Evolutionary conservation across 2,329 filamentous ascomycete species (phyloP).

Genomic region (Diaporthe sp.): DNA sequence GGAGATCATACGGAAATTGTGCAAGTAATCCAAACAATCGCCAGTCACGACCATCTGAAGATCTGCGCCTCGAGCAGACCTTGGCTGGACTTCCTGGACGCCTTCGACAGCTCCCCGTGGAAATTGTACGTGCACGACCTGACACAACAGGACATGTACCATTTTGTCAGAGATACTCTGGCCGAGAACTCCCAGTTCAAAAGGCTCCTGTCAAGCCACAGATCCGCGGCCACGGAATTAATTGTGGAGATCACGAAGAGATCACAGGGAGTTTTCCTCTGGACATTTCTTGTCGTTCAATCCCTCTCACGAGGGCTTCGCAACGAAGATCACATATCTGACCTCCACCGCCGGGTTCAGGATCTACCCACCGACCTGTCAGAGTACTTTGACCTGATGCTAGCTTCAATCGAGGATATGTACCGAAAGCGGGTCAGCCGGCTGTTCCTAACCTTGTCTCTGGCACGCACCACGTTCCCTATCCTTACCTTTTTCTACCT

Average conservation of each 20-base stretch:
- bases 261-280: slow-evolving; percentile 41
- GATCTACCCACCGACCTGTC: slow-evolving; percentile 38
- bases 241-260: slow-evolving; percentile 16
- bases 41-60: slow-evolving; percentile 29
- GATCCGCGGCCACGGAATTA: neutral
- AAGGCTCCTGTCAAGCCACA: neutral
- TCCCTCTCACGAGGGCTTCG: slow-evolving; percentile 12
- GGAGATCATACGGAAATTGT: slow-evolving; percentile 39
- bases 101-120: slow-evolving; percentile 11
- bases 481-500: slow-evolving; percentile 17
- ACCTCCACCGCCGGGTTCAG: slow-evolving; percentile 37
- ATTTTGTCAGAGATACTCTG: slow-evolving; percentile 20
- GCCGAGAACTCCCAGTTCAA: neutral
- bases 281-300: slow-evolving; percentile 38
- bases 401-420: slow-evolving; percentile 30
- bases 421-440: slow-evolving; percentile 1
- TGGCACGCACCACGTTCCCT: slow-evolving; percentile 10
- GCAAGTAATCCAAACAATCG: slow-evolving; percentile 34
- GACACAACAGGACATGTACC: slow-evolving; percentile 36
- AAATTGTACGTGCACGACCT: slow-evolving; percentile 40
- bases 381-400: slow-evolving; percentile 20
- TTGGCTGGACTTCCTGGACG: slow-evolving; percentile 36
- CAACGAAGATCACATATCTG: slow-evolving; percentile 33
- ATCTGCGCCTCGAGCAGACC: slow-evolving; percentile 41
- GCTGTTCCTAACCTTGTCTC: slow-evolving; percentile 18